Evolutionary conservation across 1,284 basidiomycete species (phyloP).

Genomic region (Hemileia vastatrix): DNA sequence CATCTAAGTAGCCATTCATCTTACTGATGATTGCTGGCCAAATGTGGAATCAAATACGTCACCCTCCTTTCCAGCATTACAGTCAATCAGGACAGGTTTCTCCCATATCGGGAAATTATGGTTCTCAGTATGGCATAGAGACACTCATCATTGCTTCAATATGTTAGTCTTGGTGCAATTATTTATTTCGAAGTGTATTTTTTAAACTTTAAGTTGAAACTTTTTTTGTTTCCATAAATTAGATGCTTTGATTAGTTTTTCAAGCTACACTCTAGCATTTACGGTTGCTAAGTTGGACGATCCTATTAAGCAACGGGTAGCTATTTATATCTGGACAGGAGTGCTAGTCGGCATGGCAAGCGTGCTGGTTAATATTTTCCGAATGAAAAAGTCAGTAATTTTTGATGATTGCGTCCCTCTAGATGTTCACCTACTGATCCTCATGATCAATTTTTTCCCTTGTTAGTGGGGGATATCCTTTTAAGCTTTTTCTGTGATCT

Average conservation of each 20-base stretch:
- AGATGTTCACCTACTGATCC: no score
- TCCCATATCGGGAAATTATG: conserved; percentile 80
- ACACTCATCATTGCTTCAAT: conserved; percentile 74
- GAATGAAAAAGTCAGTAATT: conserved; percentile 61
- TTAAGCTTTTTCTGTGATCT: no score
- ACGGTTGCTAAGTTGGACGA: conserved; percentile 71
- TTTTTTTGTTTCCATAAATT: neutral
- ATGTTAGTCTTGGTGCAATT: conserved; percentile 54
- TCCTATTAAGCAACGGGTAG: conserved; percentile 64
- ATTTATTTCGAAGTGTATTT: neutral
- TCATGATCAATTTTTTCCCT: no score
- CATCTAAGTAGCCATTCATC: conserved; percentile 49
- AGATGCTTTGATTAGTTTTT: conserved; percentile 75
- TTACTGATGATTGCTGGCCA: conserved; percentile 79
- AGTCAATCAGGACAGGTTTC: conserved; percentile 50
- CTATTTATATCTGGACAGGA: conserved; percentile 78
- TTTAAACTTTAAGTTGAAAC: neutral
- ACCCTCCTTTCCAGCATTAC: conserved; percentile 59
- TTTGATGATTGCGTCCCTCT: no score
- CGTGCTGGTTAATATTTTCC: conserved; percentile 76
- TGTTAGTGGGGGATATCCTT: no score
- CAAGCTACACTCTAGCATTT: conserved; percentile 71
- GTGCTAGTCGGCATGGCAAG: conserved; percentile 79
- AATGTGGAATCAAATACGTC: conserved; percentile 94
- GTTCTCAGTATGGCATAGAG: conserved; percentile 86